Conservation (phyloP, 2,329 filamentous ascomycete species). For the Colletotrichum costaricense region DNA sequence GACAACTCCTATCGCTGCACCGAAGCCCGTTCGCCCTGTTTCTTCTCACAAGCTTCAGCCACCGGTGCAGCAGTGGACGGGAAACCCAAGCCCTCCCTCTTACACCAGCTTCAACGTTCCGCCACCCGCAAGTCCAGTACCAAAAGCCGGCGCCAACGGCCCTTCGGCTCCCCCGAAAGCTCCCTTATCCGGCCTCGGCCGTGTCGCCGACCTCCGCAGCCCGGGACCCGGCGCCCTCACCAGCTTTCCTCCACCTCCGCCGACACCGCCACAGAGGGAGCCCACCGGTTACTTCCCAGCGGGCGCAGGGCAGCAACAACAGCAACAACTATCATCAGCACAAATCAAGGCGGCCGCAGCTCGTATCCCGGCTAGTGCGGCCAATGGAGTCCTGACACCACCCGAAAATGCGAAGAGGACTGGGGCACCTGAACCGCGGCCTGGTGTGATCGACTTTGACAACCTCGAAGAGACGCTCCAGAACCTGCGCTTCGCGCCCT, state of each 20-base stretch:
- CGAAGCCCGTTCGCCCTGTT: conserved; percentile 24
- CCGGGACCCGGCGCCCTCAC: conserved; percentile 28
- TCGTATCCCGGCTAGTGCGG: background rate
- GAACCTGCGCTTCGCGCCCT: conserved; percentile 32
- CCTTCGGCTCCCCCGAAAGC: background rate
- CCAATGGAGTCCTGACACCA: background rate
- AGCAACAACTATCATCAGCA: background rate
- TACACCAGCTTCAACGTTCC: conserved; percentile 31
- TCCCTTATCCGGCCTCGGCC: background rate
- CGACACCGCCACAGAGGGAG: conserved; percentile 22
- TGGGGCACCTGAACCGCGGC: background rate
- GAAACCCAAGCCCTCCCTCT: background rate
- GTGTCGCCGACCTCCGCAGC: conserved; percentile 2
- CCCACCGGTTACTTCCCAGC: background rate
- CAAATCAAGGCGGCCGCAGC: background rate
- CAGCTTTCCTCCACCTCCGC: conserved; percentile 28
- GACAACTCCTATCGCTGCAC: conserved; percentile 11
- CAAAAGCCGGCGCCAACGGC: background rate
- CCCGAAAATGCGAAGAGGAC: background rate
- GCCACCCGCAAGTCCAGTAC: conserved; percentile 23
- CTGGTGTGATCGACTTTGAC: conserved; percentile 21
- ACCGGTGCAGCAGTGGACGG: conserved; percentile 19
- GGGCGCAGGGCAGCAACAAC: background rate
- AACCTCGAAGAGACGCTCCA: conserved; percentile 30
- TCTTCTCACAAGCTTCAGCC: conserved; percentile 4